Evolutionary conservation across 306 rosid species (phyloP), one percentile per base, ranked within the genome.

Genomic region (Canavalia ensiformis): DNA sequence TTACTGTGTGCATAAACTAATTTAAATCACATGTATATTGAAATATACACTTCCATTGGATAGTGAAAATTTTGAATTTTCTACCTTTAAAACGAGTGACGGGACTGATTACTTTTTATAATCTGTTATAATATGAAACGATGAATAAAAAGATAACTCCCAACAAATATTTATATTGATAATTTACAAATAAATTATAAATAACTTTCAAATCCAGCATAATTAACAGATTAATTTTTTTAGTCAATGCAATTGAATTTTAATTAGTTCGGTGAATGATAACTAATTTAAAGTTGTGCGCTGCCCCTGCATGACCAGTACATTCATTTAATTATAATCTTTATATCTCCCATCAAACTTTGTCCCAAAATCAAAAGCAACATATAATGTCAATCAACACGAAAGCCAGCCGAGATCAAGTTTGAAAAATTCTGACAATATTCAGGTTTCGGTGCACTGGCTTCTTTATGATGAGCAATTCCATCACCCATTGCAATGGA

Each of bases 401-500:
- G 8, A 57, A 54, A 66, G 29, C 18, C 47, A 7, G 57, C 2
- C 2, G 9, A 72, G 55, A 62, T 52, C 11, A 51, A 66, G 28
- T 47, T 66, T 34, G 71, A 78, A 77, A 79, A 79, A 59, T 9
- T 79, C 84, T 79, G 75, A 73, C 81, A 77, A 42, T 4, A 45
- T 75, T 44, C 1, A 68, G 30, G 62, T 44, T 64, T 57, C 56
- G 66, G 71, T 80, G 60, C 75, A 63, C 59, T 52, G 65, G 75
- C 46, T 82, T 73, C 62, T 35, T 68, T 75, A 59, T 34, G 63
- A 42, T 35, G 71, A 76, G 56, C 78, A 80, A 85, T 37, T 52
- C 64, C 66, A 45, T 3, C 60, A 35, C 47, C 58, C 71, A 75
- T 62, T 82, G 73, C 83, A 59, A 5, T 77, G 68, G 65, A 33